A percentile compares a stretch with the other conserved stretches of the same genome.
Conservation (phyloP, 495 filamentous ascomycete species). For the Lasiosphaeriaceae sp. region DNA sequence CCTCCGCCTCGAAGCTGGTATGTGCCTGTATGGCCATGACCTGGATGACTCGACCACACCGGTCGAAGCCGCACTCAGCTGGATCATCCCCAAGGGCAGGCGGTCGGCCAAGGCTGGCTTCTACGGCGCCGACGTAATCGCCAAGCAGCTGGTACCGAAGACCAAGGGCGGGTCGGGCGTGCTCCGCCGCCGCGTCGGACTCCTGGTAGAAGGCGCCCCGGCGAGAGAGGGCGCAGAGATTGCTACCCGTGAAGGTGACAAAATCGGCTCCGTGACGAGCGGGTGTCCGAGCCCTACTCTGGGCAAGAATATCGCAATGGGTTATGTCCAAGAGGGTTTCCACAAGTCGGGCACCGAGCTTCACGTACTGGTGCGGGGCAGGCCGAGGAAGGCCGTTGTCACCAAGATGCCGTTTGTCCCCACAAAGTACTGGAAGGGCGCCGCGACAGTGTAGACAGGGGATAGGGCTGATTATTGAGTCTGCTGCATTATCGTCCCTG, state of each 20-base stretch:
- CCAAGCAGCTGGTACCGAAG: slow-evolving; percentile 65
- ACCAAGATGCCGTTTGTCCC: slow-evolving; percentile 93
- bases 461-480: neutral
- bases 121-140: slow-evolving; percentile 70
- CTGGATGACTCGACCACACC: slow-evolving; percentile 86
- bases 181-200: slow-evolving; percentile 67
- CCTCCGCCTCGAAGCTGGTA: slow-evolving; percentile 88
- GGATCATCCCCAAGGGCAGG: slow-evolving; percentile 78
- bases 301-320: slow-evolving; percentile 92
- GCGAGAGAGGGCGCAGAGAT: slow-evolving; percentile 87
- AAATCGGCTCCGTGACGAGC: slow-evolving; percentile 69
- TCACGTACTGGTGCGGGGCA: slow-evolving; percentile 74
- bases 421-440: slow-evolving; percentile 65
- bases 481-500: neutral
- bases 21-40: slow-evolving; percentile 99
- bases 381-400: slow-evolving; percentile 72
- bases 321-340: slow-evolving; percentile 75
- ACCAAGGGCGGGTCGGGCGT: slow-evolving; percentile 65
- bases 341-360: slow-evolving; percentile 88
- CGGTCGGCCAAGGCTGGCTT: slow-evolving; percentile 59
- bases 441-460: slow-evolving; percentile 8
- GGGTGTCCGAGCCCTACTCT: slow-evolving; percentile 85
- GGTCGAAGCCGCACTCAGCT: slow-evolving; percentile 75
- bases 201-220: slow-evolving; percentile 80
- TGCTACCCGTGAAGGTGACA: slow-evolving; percentile 40